These are phyloP conservation scores for Nakazawaea siamensis DNA, from an alignment of 805 yeast genomes.

Conservation along the genomic window DNA sequence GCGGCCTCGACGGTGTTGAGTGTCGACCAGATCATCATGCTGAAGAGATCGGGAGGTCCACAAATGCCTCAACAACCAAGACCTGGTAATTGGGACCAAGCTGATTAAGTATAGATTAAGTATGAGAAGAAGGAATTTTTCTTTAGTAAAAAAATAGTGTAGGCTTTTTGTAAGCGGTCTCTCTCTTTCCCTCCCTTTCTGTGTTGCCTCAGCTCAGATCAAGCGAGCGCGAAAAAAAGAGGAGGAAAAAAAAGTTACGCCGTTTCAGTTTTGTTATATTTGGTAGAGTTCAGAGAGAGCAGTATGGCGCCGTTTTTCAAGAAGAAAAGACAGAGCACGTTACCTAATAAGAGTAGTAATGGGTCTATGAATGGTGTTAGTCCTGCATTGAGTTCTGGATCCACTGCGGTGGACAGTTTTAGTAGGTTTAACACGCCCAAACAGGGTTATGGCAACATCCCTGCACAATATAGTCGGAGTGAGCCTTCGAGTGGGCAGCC, in stretches of 20 bases:
- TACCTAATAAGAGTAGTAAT: neutral
- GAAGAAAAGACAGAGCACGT: conserved; percentile 12
- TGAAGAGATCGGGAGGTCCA: conserved; percentile 98
- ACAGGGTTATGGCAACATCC: neutral
- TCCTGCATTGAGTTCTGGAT: no score
- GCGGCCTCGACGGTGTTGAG: conserved; percentile 87
- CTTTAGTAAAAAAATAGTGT: no score
- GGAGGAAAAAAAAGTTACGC: no score
- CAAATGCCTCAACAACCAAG: conserved; percentile 76
- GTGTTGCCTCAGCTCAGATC: neutral
- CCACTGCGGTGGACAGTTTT: no score
- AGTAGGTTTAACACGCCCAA: no score
- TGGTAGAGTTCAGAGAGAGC: no score
- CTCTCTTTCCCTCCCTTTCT: no score
- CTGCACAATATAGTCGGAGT: neutral
- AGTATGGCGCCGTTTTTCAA: conserved; percentile 18
- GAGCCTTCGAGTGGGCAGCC: neutral
- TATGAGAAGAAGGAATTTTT: no score
- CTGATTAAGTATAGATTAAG: conserved; percentile 39
- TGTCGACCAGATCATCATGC: conserved; percentile 97
- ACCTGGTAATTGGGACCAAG: conserved; percentile 96
- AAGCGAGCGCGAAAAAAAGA: no score
- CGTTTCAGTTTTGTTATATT: conserved; percentile 1
- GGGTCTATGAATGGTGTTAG: no score
- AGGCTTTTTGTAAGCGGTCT: no score